Conservation (phyloP, 805 yeast genomes). For the Starmerella vaccinii region DNA sequence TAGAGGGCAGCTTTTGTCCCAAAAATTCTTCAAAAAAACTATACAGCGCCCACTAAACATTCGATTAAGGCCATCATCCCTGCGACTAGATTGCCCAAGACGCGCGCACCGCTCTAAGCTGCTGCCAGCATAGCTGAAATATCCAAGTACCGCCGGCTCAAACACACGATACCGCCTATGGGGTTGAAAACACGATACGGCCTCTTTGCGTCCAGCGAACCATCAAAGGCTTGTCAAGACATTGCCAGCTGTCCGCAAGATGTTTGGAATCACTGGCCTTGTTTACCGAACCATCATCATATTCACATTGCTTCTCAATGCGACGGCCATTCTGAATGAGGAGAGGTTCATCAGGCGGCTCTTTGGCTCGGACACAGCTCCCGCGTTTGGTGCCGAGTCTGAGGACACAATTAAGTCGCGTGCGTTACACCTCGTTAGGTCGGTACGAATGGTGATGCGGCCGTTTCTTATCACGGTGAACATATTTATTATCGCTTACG, state of each 20-base stretch:
- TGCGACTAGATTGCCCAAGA: no score
- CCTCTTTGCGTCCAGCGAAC: background rate
- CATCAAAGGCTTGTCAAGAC: background rate
- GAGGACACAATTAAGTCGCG: conserved; percentile 44
- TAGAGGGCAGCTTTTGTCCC: no score
- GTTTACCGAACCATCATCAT: conserved; percentile 27
- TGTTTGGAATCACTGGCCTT: conserved; percentile 34
- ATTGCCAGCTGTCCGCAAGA: conserved; percentile 6
- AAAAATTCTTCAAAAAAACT: no score
- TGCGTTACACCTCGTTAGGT: conserved; percentile 55
- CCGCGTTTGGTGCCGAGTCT: conserved; percentile 35
- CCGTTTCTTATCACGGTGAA: conserved; percentile 65
- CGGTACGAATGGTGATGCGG: conserved; percentile 65
- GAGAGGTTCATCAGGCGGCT: conserved; percentile 67
- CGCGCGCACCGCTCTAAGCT: no score
- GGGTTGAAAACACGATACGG: background rate
- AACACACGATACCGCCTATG: background rate
- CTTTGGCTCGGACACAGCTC: conserved; percentile 35
- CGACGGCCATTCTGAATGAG: conserved; percentile 69
- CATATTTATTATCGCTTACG: conserved; percentile 56
- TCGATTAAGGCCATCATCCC: no score
- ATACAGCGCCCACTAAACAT: no score
- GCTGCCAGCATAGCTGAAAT: background rate
- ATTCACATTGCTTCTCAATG: conserved; percentile 46
- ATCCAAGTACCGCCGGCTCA: background rate